Evolutionary conservation across 805 yeast species (phyloP).

Genomic region (Sungouiella thailandica): DNA sequence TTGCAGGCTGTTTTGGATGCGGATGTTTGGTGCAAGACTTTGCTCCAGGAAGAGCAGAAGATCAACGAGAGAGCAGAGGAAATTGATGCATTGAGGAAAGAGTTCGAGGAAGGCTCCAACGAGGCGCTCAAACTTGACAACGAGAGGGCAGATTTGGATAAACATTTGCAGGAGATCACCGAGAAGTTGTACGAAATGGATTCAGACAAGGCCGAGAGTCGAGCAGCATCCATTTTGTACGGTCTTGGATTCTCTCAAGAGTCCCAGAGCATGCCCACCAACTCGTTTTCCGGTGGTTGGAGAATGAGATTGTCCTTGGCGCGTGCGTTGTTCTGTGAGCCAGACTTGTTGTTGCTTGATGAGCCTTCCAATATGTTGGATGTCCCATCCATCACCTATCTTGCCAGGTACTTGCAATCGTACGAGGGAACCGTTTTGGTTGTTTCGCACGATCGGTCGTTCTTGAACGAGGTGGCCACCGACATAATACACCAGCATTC

Average conservation of each 20-base stretch:
- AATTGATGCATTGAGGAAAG: constrained; percentile 62
- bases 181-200: constrained; percentile 90
- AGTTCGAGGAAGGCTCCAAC: constrained; percentile 65
- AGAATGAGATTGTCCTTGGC: constrained; percentile 99
- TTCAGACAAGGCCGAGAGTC: constrained; percentile 93
- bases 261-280: constrained; percentile 78
- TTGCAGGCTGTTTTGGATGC: constrained; percentile 97
- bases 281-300: constrained; percentile 99
- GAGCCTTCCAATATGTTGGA: constrained; percentile 99
- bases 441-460: constrained; percentile 97
- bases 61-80: constrained; percentile 71
- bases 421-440: constrained; percentile 91
- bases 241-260: constrained; percentile 94
- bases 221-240: constrained; percentile 88
- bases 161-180: constrained; percentile 70
- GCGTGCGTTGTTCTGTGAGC: constrained; percentile 94
- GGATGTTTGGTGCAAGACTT: constrained; percentile 96
- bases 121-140: constrained; percentile 79
- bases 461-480: constrained; percentile 95
- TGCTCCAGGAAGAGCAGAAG: constrained; percentile 69
- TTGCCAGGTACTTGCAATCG: constrained; percentile 83
- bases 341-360: constrained; percentile 87
- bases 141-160: constrained; percentile 83
- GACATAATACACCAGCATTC: constrained; percentile 98
- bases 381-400: constrained; percentile 94